Evolutionary conservation across 495 filamentous ascomycete species (phyloP), one percentile per base, ranked within the genome.

Genomic region (Penicillium egyptiacum): DNA sequence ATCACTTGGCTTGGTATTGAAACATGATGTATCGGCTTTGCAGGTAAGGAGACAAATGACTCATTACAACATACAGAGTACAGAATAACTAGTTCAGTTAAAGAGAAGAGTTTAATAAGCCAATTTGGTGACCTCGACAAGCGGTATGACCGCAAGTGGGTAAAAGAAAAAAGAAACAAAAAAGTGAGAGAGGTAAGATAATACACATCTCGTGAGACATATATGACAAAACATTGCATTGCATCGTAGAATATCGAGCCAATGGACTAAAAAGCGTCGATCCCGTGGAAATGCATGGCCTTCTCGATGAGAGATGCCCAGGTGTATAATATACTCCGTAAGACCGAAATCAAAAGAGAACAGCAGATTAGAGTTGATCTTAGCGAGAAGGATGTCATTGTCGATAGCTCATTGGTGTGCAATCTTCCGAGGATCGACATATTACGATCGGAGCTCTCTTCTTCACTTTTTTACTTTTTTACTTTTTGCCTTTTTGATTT

Each of bases 391-490:
- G 46, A 62, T 66, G 69, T 61, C 58, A 70, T 67, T 61, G 61
- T 62, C 62, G 54, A 50, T 58, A 47, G 60, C 49, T 56, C 47
- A 75, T 75, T 75, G 69, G 72, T 50, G 62, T 45, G 55, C 58
- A 70, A 75, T 65, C 51, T 58, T 68, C 70, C 67, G 67, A 66
- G 68, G 71, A 73, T 75, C 70, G 66, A 63, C 70, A 70, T 72
- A 68, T 68, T 70, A 68, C 62, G 61, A 66, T 70, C 68, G 58
- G 63, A 45, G 53, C 42, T 46, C 31, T 46, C 22, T 45, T 22
- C 4, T 33, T 52, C 19, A 28, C 8, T 7, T 8, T 4, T 19
- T 40, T 53, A 23, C 44, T 40, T 20, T 28, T 8, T 22, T 30
- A 14, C 14, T 26, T 43, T 20, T 40, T 12, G 52, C 47, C 25